Evolutionary conservation across 805 yeast species (phyloP).

Genomic region (Yamadazyma phyllophila): DNA sequence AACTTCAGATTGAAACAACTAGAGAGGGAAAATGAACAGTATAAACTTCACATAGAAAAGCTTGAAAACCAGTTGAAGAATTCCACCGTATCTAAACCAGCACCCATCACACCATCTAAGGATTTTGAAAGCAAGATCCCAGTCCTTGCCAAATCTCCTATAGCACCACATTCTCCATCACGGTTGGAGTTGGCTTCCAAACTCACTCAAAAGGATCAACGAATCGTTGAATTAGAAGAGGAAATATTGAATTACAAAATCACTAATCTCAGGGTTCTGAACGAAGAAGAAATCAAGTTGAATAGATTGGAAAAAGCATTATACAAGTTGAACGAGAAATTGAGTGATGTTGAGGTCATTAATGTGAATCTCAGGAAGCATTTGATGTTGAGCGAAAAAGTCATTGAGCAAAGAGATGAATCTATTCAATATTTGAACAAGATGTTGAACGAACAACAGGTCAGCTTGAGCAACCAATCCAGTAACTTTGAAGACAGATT

Average conservation of each 20-base stretch:
- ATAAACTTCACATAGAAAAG: constrained; percentile 31
- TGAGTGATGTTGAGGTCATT: constrained; percentile 61
- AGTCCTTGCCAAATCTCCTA: constrained; percentile 5
- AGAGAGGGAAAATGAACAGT: constrained; percentile 30
- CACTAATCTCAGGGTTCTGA: constrained; percentile 28
- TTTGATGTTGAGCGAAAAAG: constrained; percentile 50
- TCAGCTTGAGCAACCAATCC: constrained; percentile 47
- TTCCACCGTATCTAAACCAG: neutral
- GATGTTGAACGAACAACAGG: constrained; percentile 50
- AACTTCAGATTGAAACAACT: constrained; percentile 37
- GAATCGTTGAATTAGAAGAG: constrained; percentile 31
- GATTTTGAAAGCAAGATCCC: constrained; percentile 13
- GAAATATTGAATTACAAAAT: constrained; percentile 28
- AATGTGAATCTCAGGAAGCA: constrained; percentile 58
- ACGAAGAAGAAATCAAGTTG: constrained; percentile 48
- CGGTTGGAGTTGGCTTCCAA: constrained; percentile 17
- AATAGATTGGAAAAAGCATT: constrained; percentile 57
- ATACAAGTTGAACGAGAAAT: constrained; percentile 54
- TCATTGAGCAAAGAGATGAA: constrained; percentile 55
- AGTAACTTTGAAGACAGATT: constrained; percentile 47
- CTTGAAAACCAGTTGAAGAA: constrained; percentile 40
- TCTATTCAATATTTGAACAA: constrained; percentile 55
- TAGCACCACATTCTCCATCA: constrained; percentile 9
- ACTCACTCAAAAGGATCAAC: constrained; percentile 25
- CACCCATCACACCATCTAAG: constrained; percentile 15